A percentile compares a stretch with the other conserved stretches of the same genome.
Conservation (phyloP, 352 stramenopile species). For the Globisporangium rhizosaccharum region DNA sequence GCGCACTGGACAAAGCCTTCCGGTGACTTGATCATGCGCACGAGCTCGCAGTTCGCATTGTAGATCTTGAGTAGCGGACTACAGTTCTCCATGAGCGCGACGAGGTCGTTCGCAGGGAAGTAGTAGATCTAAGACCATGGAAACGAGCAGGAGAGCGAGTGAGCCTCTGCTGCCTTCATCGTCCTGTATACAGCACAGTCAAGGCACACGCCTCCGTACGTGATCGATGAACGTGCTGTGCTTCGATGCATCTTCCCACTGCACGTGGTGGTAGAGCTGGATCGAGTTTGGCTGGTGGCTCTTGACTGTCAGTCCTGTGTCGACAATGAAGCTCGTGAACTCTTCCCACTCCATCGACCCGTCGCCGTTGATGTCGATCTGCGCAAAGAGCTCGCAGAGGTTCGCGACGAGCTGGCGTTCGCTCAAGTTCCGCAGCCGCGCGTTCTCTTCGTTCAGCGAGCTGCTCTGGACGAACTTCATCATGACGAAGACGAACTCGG, state of each 20-base stretch:
- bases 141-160: neutral
- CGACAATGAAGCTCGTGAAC: slow-evolving; percentile 90
- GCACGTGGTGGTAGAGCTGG: slow-evolving; percentile 72
- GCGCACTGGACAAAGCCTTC: slow-evolving; percentile 76
- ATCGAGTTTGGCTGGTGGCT: slow-evolving; percentile 87
- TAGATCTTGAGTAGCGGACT: slow-evolving; percentile 79
- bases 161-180: no score
- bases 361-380: slow-evolving; percentile 90
- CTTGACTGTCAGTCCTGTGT: slow-evolving; percentile 77
- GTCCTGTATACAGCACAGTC: no score
- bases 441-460: slow-evolving; percentile 49
- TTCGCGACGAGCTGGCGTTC: slow-evolving; percentile 82
- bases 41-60: slow-evolving; percentile 70
- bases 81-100: slow-evolving; percentile 75
- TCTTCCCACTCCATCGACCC: slow-evolving; percentile 91
- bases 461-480: slow-evolving; percentile 66
- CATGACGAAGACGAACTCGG: slow-evolving; percentile 88
- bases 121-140: slow-evolving; percentile 62
- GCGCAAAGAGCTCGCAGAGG: slow-evolving; percentile 85
- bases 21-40: slow-evolving; percentile 50
- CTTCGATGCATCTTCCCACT: slow-evolving; percentile 81
- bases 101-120: slow-evolving; percentile 58
- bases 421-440: slow-evolving; percentile 50
- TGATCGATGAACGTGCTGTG: slow-evolving; percentile 82
- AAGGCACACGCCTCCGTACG: slow-evolving; percentile 12